Evolutionary conservation across 805 yeast genomes (phyloP).

Genomic region (Kurtzmaniella cleridarum): DNA sequence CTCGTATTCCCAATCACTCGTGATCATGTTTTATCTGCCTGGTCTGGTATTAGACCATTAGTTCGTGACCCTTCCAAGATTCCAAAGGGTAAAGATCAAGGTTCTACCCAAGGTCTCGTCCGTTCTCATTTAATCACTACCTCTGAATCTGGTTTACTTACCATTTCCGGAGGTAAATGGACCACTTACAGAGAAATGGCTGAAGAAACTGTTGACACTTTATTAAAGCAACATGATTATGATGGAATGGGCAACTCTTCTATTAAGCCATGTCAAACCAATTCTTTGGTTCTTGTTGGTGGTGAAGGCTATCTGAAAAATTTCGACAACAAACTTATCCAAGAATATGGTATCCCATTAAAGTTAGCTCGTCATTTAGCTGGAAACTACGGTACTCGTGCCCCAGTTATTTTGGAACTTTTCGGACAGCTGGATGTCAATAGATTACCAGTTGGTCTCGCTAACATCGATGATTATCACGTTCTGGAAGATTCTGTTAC

Average conservation of each 20-base stretch:
- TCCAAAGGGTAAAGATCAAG: constrained; percentile 38
- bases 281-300: constrained; percentile 59
- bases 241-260: constrained; percentile 18
- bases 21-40: constrained; percentile 87
- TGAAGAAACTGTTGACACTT: constrained; percentile 79
- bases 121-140: constrained; percentile 80
- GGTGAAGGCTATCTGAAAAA: constrained; percentile 75
- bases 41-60: constrained; percentile 96
- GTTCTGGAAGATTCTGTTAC: constrained; percentile 23
- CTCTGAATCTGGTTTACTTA: constrained; percentile 70
- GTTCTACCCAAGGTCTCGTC: constrained; percentile 80
- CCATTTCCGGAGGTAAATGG: constrained; percentile 98
- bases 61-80: constrained; percentile 71
- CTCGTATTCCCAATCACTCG: constrained; percentile 83
- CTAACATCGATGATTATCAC: constrained; percentile 26
- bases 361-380: constrained; percentile 77
- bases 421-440: constrained; percentile 51
- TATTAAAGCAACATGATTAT: constrained; percentile 45
- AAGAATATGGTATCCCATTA: constrained; percentile 67
- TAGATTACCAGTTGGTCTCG: constrained; percentile 63
- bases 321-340: constrained; percentile 73
- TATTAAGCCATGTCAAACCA: constrained; percentile 47
- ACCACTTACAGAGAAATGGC: constrained; percentile 98
- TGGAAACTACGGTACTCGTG: constrained; percentile 83
- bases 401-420: constrained; percentile 63